Evolutionary conservation across 2,329 filamentous ascomycete species (phyloP).

Genomic region (Teratosphaeria nubilosa): DNA sequence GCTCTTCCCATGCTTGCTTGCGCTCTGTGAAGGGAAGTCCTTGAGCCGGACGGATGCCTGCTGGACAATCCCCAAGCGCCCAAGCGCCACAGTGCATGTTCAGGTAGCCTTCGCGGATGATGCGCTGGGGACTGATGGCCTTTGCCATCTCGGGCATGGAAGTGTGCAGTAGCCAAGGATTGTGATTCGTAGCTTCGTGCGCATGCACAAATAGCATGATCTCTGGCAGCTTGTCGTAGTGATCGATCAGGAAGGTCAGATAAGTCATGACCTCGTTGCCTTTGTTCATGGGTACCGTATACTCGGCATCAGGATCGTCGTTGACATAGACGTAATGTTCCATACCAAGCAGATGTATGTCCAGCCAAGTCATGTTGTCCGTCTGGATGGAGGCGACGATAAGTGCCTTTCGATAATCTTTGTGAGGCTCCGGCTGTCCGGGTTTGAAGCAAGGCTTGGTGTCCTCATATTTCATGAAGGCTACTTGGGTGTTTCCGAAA

Average conservation of each 20-base stretch:
- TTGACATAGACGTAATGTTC: background rate
- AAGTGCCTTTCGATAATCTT: background rate
- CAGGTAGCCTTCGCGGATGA: conserved; percentile 36
- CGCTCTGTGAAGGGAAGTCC: conserved; percentile 5
- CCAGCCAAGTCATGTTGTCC: background rate
- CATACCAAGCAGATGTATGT: background rate
- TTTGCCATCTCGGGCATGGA: background rate
- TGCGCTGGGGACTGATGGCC: conserved; percentile 14
- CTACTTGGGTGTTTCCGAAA: background rate
- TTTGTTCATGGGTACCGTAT: conserved; percentile 33
- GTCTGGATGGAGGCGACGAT: background rate
- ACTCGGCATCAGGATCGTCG: background rate
- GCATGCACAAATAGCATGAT: conserved; percentile 19
- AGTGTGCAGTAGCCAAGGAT: conserved; percentile 29
- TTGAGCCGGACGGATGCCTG: conserved; percentile 6
- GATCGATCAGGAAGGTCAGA: conserved; percentile 36
- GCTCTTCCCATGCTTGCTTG: conserved; percentile 28
- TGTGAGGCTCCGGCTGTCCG: background rate
- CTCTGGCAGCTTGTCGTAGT: conserved; percentile 28
- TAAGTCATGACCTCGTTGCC: conserved; percentile 39
- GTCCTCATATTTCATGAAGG: background rate
- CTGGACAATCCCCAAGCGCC: conserved; percentile 21
- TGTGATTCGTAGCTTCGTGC: conserved; percentile 16
- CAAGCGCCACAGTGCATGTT: conserved; percentile 39
- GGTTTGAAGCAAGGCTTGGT: background rate